A percentile compares a stretch with the other conserved stretches of the same genome.
phyloP scores from a whole-genome alignment of 148 eudicot species.

The Nyssa sinensis region DNA sequence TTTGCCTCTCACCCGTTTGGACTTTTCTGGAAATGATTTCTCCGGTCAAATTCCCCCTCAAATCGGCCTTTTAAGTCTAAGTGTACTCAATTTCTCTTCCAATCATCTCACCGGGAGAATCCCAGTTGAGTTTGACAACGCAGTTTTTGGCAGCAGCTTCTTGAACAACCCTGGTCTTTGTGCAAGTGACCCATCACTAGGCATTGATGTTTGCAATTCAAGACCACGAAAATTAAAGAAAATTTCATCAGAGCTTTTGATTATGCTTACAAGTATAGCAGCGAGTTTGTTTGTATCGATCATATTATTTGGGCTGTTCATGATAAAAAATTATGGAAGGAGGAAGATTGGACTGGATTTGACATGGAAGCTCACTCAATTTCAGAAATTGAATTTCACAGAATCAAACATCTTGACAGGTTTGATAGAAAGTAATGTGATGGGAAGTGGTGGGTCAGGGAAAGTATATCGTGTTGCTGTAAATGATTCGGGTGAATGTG shows the following conservation, averaged over 20 bases:
- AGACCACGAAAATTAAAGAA: neutral
- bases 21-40: neutral
- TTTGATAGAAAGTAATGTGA: neutral
- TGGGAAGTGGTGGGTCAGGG: constrained; percentile 16
- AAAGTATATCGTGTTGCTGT: constrained; percentile 17
- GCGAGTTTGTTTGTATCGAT: neutral
- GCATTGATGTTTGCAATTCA: neutral
- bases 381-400: constrained; percentile 3
- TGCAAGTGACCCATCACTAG: neutral
- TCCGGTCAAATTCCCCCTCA: constrained; percentile 2
- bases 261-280: neutral
- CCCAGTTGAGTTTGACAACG: neutral
- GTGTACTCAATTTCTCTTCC: neutral
- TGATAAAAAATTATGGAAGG: neutral
- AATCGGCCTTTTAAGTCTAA: neutral
- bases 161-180: constrained; percentile 9
- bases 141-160: neutral
- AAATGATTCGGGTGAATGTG: constrained; percentile 12
- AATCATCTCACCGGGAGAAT: neutral
- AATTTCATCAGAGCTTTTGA: neutral
- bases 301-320: neutral
- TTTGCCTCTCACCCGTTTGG: constrained; percentile 15
- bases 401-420: neutral
- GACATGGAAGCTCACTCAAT: neutral
- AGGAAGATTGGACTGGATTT: neutral